Percentiles rank a stretch among this genome's conserved stretches.
Evolutionary conservation across 1,284 basidiomycete species (phyloP).

Genomic region (Coniferiporia weirii): DNA sequence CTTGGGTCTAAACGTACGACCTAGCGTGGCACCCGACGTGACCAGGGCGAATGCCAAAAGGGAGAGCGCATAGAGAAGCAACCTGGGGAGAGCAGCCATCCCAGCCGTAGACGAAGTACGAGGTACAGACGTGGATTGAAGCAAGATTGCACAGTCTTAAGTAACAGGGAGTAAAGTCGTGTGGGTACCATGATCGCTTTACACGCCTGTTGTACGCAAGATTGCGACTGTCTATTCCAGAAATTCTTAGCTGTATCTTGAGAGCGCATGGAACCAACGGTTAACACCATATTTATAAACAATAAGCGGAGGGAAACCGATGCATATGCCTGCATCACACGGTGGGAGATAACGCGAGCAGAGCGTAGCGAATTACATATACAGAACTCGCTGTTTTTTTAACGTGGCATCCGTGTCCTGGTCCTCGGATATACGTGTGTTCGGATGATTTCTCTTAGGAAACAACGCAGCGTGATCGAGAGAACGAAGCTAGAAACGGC

Average conservation of each 20-base stretch:
- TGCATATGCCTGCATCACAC: background rate
- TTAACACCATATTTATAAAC: background rate
- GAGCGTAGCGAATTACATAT: too few relatives aligned
- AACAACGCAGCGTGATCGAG: too few relatives aligned
- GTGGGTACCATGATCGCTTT: background rate
- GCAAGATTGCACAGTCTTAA: background rate
- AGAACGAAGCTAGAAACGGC: too few relatives aligned
- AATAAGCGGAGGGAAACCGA: background rate
- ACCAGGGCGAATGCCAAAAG: conserved; percentile 12
- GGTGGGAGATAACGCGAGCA: background rate
- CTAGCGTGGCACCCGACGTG: background rate
- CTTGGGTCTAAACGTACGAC: conserved; percentile 28
- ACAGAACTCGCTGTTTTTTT: too few relatives aligned
- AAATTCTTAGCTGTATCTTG: background rate
- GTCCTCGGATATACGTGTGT: too few relatives aligned
- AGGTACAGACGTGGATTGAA: background rate
- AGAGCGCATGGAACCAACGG: background rate
- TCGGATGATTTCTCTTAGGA: too few relatives aligned
- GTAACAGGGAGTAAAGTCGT: background rate
- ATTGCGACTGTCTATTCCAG: conserved; percentile 8
- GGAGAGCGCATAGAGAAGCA: conserved; percentile 5
- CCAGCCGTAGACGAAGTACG: background rate
- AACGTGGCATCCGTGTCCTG: too few relatives aligned
- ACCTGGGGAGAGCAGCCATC: background rate
- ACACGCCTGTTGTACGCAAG: conserved; percentile 1